Conservation (phyloP, 106 monocot species). For the Dioscorea dumetorum region DNA sequence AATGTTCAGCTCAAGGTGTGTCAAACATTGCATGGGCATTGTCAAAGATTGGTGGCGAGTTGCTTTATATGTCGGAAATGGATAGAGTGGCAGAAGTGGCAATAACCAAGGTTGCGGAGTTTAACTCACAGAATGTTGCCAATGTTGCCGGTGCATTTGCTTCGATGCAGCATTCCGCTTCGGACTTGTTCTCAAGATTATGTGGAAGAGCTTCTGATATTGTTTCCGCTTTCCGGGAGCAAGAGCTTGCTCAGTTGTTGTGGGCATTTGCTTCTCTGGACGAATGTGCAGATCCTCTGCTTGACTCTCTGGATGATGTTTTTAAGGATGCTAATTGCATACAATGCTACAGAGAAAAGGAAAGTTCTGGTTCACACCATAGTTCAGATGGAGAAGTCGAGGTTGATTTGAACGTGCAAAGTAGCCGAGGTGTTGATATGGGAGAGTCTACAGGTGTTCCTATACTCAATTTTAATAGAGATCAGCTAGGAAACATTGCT, state of each 20-base stretch:
- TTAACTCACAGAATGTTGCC: conserved; percentile 94
- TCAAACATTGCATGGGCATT: conserved; percentile 95
- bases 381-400: conserved; percentile 4
- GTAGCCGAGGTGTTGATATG: conserved; percentile 6
- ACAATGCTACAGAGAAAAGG: conserved; percentile 13
- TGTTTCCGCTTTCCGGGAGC: conserved; percentile 59
- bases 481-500: conserved; percentile 82
- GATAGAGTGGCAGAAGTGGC: conserved; percentile 90
- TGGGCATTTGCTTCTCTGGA: conserved; percentile 95
- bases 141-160: conserved; percentile 90
- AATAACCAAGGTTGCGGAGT: conserved; percentile 48
- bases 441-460: neutral
- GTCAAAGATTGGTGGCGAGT: conserved; percentile 90
- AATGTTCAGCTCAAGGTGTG: conserved; percentile 81
- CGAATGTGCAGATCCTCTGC: conserved; percentile 48
- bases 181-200: conserved; percentile 53
- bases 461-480: conserved; percentile 52
- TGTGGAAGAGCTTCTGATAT: conserved; percentile 60
- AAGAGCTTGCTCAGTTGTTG: conserved; percentile 78
- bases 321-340: conserved; percentile 21
- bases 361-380: neutral
- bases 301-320: conserved; percentile 57
- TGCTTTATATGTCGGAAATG: conserved; percentile 90
- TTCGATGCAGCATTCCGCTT: conserved; percentile 83
- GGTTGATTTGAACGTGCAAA: conserved; percentile 3